These are phyloP conservation scores for Apophysomyces sp. DNA, from an alignment of 371 early-diverging fungal genomes.

Conservation along the genomic window DNA sequence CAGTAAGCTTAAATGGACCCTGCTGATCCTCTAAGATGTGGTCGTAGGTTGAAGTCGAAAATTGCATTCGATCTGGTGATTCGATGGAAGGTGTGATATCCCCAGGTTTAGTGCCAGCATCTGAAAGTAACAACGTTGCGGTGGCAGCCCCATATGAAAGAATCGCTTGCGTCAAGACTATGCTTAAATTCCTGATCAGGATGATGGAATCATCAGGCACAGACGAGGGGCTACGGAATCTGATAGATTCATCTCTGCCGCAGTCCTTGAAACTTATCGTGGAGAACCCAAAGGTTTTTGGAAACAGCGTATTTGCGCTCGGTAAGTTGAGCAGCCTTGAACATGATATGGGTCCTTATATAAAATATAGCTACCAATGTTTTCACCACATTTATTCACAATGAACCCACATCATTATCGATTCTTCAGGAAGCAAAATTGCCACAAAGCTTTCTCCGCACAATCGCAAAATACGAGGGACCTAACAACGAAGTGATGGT, in stretches of 20 bases:
- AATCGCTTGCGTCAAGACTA: conserved; percentile 74
- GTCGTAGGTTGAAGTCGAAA: conserved; percentile 50
- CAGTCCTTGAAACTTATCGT: conserved; percentile 71
- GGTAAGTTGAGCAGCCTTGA: conserved; percentile 44
- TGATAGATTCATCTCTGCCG: conserved; percentile 92
- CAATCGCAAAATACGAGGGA: conserved; percentile 63
- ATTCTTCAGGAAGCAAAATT: conserved; percentile 90
- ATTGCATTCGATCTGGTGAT: conserved; percentile 34
- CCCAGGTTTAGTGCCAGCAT: neutral
- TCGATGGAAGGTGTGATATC: conserved; percentile 33
- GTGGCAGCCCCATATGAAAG: conserved; percentile 50
- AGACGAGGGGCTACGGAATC: conserved; percentile 87
- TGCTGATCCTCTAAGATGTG: neutral
- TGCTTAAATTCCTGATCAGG: conserved; percentile 88
- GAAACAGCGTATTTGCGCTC: conserved; percentile 68
- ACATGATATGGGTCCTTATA: neutral
- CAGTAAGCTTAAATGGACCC: conserved; percentile 31
- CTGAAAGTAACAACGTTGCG: neutral
- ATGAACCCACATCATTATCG: conserved; percentile 91
- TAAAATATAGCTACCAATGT: conserved; percentile 74
- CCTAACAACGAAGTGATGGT: conserved; percentile 75
- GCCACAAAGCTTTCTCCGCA: conserved; percentile 80
- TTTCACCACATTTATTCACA: conserved; percentile 94
- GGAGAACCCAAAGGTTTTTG: conserved; percentile 72
- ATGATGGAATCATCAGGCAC: conserved; percentile 92